Percentiles rank a stretch among this genome's conserved stretches.
Conservation (phyloP, 352 stramenopile genomes). For the Pythium periplocum region DNA sequence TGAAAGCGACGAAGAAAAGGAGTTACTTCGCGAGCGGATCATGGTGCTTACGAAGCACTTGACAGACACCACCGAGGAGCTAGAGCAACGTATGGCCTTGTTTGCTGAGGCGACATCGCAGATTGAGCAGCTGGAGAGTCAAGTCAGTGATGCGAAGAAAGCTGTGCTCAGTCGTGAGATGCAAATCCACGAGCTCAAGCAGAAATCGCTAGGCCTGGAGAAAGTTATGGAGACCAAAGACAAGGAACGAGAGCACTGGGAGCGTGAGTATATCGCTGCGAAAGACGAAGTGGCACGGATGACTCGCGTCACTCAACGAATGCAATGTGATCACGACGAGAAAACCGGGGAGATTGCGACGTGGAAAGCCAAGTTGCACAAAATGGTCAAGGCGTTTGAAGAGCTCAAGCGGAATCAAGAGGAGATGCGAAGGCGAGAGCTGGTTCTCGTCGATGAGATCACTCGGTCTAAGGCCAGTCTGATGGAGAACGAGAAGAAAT, state of each 20-base stretch:
- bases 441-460: background rate
- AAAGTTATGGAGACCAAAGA: slow-evolving; percentile 26
- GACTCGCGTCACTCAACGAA: slow-evolving; percentile 9
- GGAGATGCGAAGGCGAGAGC: slow-evolving; percentile 1
- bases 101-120: slow-evolving; percentile 37
- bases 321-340: slow-evolving; percentile 12
- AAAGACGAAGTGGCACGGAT: slow-evolving; percentile 20
- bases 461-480: slow-evolving; percentile 14
- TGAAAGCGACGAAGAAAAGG: slow-evolving; percentile 28
- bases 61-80: slow-evolving; percentile 46
- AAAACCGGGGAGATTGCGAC: slow-evolving; percentile 19
- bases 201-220: slow-evolving; percentile 28
- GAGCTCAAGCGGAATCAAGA: slow-evolving; percentile 30
- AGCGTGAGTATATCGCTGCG: slow-evolving; percentile 33
- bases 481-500: slow-evolving; percentile 27
- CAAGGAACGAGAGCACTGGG: slow-evolving; percentile 44
- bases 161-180: slow-evolving; percentile 56
- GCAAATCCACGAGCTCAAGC: slow-evolving; percentile 42
- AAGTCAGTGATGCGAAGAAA: slow-evolving; percentile 38
- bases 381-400: slow-evolving; percentile 19
- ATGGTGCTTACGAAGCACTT: slow-evolving; percentile 33
- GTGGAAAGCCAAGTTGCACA: slow-evolving; percentile 45
- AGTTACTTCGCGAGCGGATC: slow-evolving; percentile 32
- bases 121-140: slow-evolving; percentile 33
- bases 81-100: slow-evolving; percentile 50